These are phyloP conservation scores for Saprolegnia diclina DNA, from an alignment of 352 stramenopile genomes.

Conservation along the genomic window DNA sequence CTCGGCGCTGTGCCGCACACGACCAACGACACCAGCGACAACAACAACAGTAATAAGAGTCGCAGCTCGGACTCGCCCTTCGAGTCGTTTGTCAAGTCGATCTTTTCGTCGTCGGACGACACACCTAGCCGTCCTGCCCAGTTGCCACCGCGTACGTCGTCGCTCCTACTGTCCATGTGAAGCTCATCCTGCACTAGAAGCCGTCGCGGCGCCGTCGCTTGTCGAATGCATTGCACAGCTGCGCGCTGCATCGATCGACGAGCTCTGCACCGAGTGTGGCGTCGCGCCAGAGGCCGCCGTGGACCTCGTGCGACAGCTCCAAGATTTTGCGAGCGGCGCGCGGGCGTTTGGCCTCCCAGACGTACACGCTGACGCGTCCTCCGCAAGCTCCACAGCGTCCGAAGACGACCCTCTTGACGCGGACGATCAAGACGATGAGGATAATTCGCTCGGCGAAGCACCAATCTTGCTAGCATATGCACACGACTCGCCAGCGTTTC, in stretches of 20 bases:
- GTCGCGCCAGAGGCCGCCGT: not conserved
- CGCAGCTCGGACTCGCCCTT: not conserved
- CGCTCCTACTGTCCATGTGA: not conserved
- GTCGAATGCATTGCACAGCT: not conserved
- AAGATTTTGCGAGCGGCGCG: not conserved
- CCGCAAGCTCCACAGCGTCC: not conserved
- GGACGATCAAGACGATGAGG: not conserved
- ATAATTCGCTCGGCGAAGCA: not conserved
- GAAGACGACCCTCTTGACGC: not conserved
- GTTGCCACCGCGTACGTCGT: too few relatives aligned
- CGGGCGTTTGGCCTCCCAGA: not conserved
- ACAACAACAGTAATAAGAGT: not conserved
- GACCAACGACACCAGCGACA: not conserved
- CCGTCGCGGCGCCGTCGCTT: not conserved
- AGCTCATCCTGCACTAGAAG: not conserved
- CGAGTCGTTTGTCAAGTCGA: slow-evolving; percentile 11
- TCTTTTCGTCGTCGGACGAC: not conserved
- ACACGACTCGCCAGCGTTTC: not conserved
- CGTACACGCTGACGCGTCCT: not conserved
- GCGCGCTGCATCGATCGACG: not conserved
- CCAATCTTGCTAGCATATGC: not conserved
- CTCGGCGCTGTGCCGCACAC: not conserved
- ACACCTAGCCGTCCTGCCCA: not conserved
- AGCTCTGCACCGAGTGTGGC: not conserved
- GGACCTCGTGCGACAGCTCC: not conserved